phyloP scores from a whole-genome alignment of 2,329 filamentous ascomycete species.

The Pseudocercospora fuligena region DNA sequence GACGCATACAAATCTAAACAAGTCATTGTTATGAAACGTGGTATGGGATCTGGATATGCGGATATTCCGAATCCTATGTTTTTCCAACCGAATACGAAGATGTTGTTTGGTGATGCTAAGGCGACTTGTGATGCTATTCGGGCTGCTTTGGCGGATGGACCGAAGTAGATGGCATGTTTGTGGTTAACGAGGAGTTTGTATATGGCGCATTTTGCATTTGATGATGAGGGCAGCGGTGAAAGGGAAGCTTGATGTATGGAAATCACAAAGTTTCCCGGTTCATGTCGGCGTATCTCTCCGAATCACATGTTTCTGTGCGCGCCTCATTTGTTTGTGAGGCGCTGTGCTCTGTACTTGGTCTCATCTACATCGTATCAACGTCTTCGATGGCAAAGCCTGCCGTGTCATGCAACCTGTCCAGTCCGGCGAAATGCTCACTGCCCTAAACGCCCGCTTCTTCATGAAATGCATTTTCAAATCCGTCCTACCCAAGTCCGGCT shows the following conservation, averaged over 20 bases:
- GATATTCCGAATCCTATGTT: slow-evolving; percentile 95
- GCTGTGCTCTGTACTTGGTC: not conserved
- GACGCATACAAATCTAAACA: slow-evolving; percentile 95
- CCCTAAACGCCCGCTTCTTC: not conserved
- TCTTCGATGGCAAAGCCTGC: not conserved
- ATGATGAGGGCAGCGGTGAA: not conserved
- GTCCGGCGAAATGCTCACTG: not conserved
- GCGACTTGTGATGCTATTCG: slow-evolving; percentile 45
- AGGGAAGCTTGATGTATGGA: not conserved
- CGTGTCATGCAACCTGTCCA: not conserved
- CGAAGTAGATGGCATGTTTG: slow-evolving; percentile 15
- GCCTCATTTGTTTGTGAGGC: not conserved
- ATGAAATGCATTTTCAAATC: slow-evolving; percentile 23
- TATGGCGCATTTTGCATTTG: not conserved
- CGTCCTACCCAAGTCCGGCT: slow-evolving; percentile 52
- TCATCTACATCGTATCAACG: not conserved
- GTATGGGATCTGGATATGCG: slow-evolving; percentile 86
- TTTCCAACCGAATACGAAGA: slow-evolving; percentile 71
- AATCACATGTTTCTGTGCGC: not conserved
- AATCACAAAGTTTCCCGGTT: not conserved
- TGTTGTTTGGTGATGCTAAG: slow-evolving; percentile 92
- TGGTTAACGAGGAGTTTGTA: not conserved
- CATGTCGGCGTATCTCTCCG: not conserved
- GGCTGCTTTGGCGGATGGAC: slow-evolving; percentile 35
- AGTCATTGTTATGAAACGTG: slow-evolving; percentile 89